Conservation (phyloP, 345 rosid genomes). For the Clarkia xantiana region DNA sequence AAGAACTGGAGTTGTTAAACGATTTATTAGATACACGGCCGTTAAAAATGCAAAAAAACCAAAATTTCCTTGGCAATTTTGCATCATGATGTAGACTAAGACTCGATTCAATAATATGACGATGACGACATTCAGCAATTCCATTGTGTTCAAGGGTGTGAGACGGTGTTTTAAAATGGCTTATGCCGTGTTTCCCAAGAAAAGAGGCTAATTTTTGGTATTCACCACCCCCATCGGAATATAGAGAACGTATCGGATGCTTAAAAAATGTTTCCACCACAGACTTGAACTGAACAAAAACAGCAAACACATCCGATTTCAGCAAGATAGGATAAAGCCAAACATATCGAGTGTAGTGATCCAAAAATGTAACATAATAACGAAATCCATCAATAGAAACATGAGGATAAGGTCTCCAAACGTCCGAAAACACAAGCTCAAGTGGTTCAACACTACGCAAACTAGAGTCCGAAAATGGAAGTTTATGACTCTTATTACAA, state of each 20-base stretch:
- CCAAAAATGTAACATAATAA: slow-evolving; percentile 2
- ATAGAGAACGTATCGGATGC: background rate
- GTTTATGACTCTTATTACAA: slow-evolving; percentile 6
- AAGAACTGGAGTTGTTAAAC: too few relatives aligned
- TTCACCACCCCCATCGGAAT: slow-evolving; percentile 1
- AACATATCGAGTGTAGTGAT: background rate
- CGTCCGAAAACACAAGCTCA: slow-evolving; percentile 1
- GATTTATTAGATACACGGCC: too few relatives aligned
- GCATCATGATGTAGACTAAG: background rate
- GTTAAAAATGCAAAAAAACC: too few relatives aligned
- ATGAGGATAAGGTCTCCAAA: background rate
- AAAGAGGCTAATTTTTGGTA: background rate
- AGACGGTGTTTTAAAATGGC: background rate
- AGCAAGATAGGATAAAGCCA: slow-evolving; percentile 1
- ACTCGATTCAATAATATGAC: too few relatives aligned
- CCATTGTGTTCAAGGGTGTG: background rate
- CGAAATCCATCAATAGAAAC: background rate
- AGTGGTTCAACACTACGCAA: background rate
- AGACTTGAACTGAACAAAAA: background rate
- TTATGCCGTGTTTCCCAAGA: background rate
- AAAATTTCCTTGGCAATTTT: too few relatives aligned
- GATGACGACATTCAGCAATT: slow-evolving; percentile 1
- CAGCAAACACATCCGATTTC: background rate
- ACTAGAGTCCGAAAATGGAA: too few relatives aligned
- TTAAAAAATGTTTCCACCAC: background rate